Evolutionary conservation across 306 rosid genomes (phyloP).

Genomic region (Fragaria iinumae): DNA sequence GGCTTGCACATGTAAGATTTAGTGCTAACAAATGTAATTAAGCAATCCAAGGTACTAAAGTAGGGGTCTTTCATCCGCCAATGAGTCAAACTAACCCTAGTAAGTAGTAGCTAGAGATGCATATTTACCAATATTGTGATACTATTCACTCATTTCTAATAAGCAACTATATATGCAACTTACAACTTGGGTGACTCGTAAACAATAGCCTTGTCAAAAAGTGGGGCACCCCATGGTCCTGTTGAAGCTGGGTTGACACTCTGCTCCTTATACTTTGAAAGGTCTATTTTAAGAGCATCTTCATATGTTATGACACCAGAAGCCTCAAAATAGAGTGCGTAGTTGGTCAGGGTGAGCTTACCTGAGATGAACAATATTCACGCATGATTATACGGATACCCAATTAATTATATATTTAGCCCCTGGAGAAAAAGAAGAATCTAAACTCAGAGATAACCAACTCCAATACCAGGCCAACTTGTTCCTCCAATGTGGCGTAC

Average conservation of each 20-base stretch:
- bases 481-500: constrained; percentile 84
- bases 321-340: constrained; percentile 90
- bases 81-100: background rate
- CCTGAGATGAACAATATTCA: constrained; percentile 45
- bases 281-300: constrained; percentile 79
- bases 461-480: constrained; percentile 75
- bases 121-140: background rate
- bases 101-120: background rate
- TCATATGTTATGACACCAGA: constrained; percentile 68
- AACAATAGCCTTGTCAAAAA: constrained; percentile 83
- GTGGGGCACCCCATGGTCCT: constrained; percentile 98
- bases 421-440: background rate
- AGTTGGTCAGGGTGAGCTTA: constrained; percentile 86
- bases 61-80: background rate
- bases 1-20: background rate
- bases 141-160: background rate
- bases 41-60: background rate
- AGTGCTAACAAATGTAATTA: background rate
- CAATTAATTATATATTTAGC: background rate
- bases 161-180: constrained; percentile 23
- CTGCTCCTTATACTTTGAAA: constrained; percentile 48
- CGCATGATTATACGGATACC: background rate
- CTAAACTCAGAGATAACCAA: background rate
- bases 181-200: constrained; percentile 65
- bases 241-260: constrained; percentile 65